A percentile compares a stretch with the other conserved stretches of the same genome.
Conservation (phyloP, 164 flowering plant species). For the Magnolia kwangsiensis region DNA sequence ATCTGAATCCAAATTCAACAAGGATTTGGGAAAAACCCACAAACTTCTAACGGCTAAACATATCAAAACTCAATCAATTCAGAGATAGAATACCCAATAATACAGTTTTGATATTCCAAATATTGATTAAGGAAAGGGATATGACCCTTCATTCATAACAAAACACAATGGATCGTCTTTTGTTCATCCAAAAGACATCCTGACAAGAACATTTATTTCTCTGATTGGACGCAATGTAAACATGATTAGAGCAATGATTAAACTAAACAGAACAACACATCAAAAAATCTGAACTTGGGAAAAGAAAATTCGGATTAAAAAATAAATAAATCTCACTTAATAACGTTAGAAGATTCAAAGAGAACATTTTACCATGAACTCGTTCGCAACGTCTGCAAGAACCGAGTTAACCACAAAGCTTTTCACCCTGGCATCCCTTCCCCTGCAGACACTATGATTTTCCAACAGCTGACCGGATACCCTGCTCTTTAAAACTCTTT, state of each 20-base stretch:
- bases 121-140: no score
- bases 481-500: neutral
- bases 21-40: no score
- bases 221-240: neutral
- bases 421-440: neutral
- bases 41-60: neutral
- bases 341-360: neutral
- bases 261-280: neutral
- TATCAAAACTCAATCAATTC: neutral
- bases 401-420: slow-evolving; percentile 10
- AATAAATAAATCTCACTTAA: neutral
- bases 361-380: slow-evolving; percentile 22
- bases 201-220: neutral
- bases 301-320: neutral
- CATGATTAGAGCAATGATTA: neutral
- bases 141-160: neutral
- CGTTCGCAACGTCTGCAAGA: slow-evolving; percentile 29
- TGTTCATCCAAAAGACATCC: neutral
- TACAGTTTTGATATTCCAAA: neutral
- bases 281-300: neutral
- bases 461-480: neutral
- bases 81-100: neutral
- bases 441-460: neutral
- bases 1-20: no score
- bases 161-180: neutral